Percentiles rank a stretch among this genome's conserved stretches.
Conservation (phyloP, 129 eudicot genomes). For the Dittrichia graveolens region DNA sequence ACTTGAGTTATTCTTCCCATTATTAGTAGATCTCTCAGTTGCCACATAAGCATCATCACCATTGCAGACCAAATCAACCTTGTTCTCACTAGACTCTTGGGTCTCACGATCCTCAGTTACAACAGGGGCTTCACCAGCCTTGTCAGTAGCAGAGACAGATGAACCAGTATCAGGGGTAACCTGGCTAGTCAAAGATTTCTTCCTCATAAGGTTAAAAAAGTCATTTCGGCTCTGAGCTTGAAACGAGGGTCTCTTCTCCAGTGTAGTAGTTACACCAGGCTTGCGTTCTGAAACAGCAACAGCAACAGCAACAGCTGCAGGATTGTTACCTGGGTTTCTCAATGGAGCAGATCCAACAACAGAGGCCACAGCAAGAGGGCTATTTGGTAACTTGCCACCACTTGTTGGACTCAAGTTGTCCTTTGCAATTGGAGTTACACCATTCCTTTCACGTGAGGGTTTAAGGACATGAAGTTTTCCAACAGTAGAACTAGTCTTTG, state of each 20-base stretch:
- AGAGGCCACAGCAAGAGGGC: conserved; percentile 45
- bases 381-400: conserved; percentile 42
- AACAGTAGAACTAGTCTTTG: conserved; percentile 50
- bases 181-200: conserved; percentile 55
- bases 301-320: no score
- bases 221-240: conserved; percentile 89
- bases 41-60: conserved; percentile 37
- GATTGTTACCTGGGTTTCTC: conserved; percentile 45
- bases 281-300: conserved; percentile 49
- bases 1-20: conserved; percentile 39
- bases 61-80: conserved; percentile 37
- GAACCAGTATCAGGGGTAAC: conserved; percentile 36
- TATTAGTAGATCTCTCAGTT: conserved; percentile 22
- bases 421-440: conserved; percentile 49
- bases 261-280: conserved; percentile 45
- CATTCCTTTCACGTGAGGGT: conserved; percentile 74
- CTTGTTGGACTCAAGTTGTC: conserved; percentile 61
- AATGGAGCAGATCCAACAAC: conserved; percentile 50
- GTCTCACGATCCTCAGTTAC: conserved; percentile 29
- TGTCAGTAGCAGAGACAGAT: conserved; percentile 46
- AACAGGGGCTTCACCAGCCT: conserved; percentile 38
- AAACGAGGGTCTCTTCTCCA: conserved; percentile 62
- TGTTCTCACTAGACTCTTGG: conserved; percentile 26
- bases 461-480: conserved; percentile 80
- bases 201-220: conserved; percentile 83